These are phyloP conservation scores for Globisporangium mamillatum DNA, from an alignment of 352 stramenopile species.

Conservation along the genomic window DNA sequence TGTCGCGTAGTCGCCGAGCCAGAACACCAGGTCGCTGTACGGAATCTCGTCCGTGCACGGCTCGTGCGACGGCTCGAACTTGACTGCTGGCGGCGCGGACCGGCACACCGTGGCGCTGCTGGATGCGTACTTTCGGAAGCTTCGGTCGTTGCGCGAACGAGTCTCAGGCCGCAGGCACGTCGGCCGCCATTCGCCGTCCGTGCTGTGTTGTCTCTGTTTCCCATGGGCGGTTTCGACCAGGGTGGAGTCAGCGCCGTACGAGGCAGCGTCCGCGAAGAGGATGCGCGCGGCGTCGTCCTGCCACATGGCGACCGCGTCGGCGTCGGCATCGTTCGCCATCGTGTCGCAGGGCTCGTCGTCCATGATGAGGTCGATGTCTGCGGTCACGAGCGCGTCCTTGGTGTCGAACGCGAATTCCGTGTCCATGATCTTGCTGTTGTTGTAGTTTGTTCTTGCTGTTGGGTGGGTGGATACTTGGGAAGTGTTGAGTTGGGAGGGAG, in stretches of 20 bases:
- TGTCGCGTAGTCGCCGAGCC: conserved; percentile 45
- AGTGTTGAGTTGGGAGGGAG: neutral
- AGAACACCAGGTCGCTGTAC: conserved; percentile 55
- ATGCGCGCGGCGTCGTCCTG: conserved; percentile 14
- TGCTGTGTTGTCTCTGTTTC: conserved; percentile 2
- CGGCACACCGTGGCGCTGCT: neutral
- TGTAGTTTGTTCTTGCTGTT: neutral
- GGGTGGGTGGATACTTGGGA: conserved; percentile 5
- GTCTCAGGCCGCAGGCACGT: neutral
- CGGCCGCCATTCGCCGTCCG: conserved; percentile 1
- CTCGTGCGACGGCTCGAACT: conserved; percentile 49
- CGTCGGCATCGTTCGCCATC: neutral
- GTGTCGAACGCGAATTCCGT: conserved; percentile 10
- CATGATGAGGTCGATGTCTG: conserved; percentile 20
- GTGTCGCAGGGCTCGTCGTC: conserved; percentile 9
- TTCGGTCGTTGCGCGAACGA: neutral
- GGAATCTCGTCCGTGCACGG: conserved; percentile 54
- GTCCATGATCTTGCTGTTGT: conserved; percentile 4
- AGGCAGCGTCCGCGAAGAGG: conserved; percentile 11
- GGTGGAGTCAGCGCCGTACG: neutral
- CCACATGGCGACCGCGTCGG: conserved; percentile 3
- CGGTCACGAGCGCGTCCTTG: conserved; percentile 10
- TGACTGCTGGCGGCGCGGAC: conserved; percentile 3
- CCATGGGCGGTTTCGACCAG: neutral
- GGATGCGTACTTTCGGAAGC: neutral